phyloP scores from a whole-genome alignment of 805 yeast species.

The Ogataea trehalophila region DNA sequence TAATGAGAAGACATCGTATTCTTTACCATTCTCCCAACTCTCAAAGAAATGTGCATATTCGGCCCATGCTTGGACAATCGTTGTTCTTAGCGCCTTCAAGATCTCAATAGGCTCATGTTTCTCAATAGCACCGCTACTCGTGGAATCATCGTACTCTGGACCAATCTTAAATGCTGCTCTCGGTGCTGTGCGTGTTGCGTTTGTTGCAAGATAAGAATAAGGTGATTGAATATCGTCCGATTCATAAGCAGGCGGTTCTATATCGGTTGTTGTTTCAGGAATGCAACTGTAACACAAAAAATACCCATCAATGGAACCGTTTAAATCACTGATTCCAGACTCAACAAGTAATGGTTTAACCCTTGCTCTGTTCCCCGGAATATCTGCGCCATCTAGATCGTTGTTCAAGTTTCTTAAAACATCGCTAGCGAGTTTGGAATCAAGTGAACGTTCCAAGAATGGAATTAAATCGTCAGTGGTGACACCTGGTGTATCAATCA shows the following conservation, averaged over 20 bases:
- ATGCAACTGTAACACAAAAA: conserved; percentile 64
- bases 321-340: conserved; percentile 73
- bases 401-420: conserved; percentile 57
- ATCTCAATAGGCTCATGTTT: conserved; percentile 27
- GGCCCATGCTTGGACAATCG: conserved; percentile 69
- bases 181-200: neutral
- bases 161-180: neutral
- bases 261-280: conserved; percentile 42
- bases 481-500: conserved; percentile 73
- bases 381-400: conserved; percentile 23
- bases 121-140: neutral
- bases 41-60: conserved; percentile 53
- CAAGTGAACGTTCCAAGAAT: conserved; percentile 66
- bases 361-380: conserved; percentile 19
- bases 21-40: conserved; percentile 60
- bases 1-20: conserved; percentile 60
- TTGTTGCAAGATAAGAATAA: neutral
- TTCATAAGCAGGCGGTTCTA: conserved; percentile 53
- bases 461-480: conserved; percentile 66
- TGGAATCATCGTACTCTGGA: neutral
- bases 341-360: conserved; percentile 70
- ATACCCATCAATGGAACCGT: conserved; percentile 74
- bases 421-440: conserved; percentile 54
- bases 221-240: conserved; percentile 18
- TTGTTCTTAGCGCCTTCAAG: conserved; percentile 44